A percentile compares a stretch with the other conserved stretches of the same genome.
Conservation (phyloP, 2,329 filamentous ascomycete genomes). For the Cytospora piceicola region DNA sequence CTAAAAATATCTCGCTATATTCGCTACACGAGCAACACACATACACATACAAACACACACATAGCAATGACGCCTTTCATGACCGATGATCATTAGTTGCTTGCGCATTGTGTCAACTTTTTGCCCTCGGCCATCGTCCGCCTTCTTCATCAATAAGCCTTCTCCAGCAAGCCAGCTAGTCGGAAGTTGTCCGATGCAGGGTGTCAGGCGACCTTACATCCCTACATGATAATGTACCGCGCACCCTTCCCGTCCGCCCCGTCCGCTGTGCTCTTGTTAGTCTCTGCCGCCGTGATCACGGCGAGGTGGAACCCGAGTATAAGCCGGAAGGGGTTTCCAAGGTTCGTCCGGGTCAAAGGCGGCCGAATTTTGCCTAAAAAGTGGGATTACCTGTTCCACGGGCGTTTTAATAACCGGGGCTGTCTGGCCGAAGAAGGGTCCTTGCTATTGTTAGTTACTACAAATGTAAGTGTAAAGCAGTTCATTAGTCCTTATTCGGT, state of each 20-base stretch:
- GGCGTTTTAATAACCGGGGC: neutral
- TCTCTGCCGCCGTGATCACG: neutral
- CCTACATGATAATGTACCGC: neutral
- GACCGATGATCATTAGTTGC: neutral
- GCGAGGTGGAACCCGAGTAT: slow-evolving; percentile 2
- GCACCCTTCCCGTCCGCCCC: neutral
- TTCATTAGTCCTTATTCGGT: too few relatives aligned
- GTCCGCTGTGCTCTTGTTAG: neutral
- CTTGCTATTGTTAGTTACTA: too few relatives aligned
- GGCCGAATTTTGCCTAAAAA: slow-evolving; percentile 32
- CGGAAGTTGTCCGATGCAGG: neutral
- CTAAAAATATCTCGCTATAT: neutral
- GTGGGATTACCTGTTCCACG: neutral
- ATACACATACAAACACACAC: neutral
- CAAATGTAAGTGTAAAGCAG: too few relatives aligned
- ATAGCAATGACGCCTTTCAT: neutral
- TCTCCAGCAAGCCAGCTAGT: too few relatives aligned
- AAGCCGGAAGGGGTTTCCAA: neutral
- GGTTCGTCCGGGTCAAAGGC: slow-evolving; percentile 31
- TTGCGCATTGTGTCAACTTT: neutral
- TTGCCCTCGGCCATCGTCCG: neutral
- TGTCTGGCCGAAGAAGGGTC: neutral
- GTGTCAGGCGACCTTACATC: neutral
- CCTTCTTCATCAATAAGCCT: neutral
- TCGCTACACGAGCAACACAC: neutral